A percentile compares a stretch with the other conserved stretches of the same genome.
These are phyloP conservation scores for Trichosporon coremiiforme DNA, from an alignment of 1,284 basidiomycete genomes.

Conservation along the genomic window DNA sequence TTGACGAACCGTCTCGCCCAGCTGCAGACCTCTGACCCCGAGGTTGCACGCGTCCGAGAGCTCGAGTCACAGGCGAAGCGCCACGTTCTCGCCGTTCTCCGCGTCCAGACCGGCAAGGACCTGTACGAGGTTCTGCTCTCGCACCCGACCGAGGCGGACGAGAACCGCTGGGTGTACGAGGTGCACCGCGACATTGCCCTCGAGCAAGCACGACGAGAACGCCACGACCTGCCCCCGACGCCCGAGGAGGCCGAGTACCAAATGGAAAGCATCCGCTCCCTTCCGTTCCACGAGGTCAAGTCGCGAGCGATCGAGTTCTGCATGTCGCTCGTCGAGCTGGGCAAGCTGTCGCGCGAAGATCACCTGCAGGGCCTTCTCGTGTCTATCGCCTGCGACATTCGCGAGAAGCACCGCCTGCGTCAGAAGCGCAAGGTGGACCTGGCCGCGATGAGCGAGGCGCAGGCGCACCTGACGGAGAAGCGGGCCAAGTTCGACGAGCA, in stretches of 20 bases:
- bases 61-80: constrained; percentile 87
- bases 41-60: constrained; percentile 27
- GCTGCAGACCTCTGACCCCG: constrained; percentile 61
- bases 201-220: constrained; percentile 67
- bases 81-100: constrained; percentile 87
- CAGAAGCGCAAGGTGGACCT: constrained; percentile 86
- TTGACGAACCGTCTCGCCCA: constrained; percentile 82
- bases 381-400: constrained; percentile 94
- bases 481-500: constrained; percentile 89
- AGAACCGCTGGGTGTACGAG: constrained; percentile 79
- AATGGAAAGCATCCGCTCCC: constrained; percentile 83
- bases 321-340: constrained; percentile 81
- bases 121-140: constrained; percentile 84
- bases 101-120: constrained; percentile 90
- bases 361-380: constrained; percentile 93
- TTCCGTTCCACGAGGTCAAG: constrained; percentile 87
- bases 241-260: constrained; percentile 63
- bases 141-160: constrained; percentile 84
- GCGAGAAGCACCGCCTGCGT: constrained; percentile 91
- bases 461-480: constrained; percentile 79
- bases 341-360: constrained; percentile 77
- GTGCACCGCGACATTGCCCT: constrained; percentile 78
- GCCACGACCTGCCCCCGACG: constrained; percentile 69
- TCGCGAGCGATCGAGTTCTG: constrained; percentile 86
- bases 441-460: constrained; percentile 81